phyloP scores from a whole-genome alignment of 2,329 filamentous ascomycete species.

The Pseudopyricularia javanii region DNA sequence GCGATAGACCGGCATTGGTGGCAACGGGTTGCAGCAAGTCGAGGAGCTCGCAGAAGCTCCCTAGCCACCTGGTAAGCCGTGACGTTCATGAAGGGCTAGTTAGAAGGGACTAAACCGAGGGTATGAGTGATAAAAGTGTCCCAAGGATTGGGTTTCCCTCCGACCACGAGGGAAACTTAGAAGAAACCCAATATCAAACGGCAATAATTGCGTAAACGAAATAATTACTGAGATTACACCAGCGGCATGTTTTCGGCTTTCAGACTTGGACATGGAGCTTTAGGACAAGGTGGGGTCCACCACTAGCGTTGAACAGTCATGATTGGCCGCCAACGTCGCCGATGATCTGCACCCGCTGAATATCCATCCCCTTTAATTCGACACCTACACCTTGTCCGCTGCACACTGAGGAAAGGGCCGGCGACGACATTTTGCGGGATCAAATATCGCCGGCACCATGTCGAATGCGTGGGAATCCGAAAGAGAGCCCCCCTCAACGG shows the following conservation, averaged over 20 bases:
- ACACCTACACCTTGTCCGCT: neutral
- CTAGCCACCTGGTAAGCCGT: neutral
- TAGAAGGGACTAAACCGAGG: neutral
- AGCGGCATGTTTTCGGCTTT: neutral
- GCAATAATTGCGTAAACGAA: too few relatives aligned
- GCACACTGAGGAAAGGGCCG: neutral
- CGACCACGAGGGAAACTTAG: too few relatives aligned
- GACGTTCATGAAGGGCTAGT: neutral
- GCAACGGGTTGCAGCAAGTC: neutral
- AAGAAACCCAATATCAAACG: too few relatives aligned
- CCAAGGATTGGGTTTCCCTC: too few relatives aligned
- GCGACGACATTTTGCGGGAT: neutral
- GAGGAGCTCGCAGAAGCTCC: neutral
- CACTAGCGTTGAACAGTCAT: neutral
- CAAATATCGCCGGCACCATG: neutral
- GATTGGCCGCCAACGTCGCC: neutral
- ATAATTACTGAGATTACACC: neutral
- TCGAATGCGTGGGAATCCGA: conserved; percentile 1
- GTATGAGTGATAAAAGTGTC: too few relatives aligned
- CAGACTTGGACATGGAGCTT: neutral
- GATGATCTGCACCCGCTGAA: neutral
- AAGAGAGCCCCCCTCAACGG: neutral
- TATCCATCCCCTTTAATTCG: neutral
- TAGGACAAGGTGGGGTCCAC: neutral
- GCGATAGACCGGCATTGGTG: conserved; percentile 34